Base-by-base conservation (phyloP, 441 rosid species). In the Gossypium trilobum region DNA sequence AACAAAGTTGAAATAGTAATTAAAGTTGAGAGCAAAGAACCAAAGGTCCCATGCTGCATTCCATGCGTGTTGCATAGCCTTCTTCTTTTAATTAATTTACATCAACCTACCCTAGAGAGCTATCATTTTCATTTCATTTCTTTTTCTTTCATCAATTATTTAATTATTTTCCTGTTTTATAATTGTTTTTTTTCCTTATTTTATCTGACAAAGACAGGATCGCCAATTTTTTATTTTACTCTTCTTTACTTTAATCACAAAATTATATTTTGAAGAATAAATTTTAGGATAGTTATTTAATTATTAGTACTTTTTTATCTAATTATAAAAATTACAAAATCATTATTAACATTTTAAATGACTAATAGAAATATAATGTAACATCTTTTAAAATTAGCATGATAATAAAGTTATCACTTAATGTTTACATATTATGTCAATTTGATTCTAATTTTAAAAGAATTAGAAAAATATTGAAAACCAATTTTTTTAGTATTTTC, bases 1-100 rank as follows among this genome's bases (percentile, higher is more conserved):
- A 52, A 17, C 57, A 74, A 74, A 74, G 73, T 73, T 75, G 78
- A 23, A 74, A 52, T 7, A 17, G 54, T 29, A 27, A 58, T 75
- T 70, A 70, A 72, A 72, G 68, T 61, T 58, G 13, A 46, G 46
- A 14, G n/a, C 59, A 61, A 10, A 10, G 16, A 70, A 50, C 48
- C 17, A 9, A 14, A 72, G 25, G 19, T 31, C 0, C 48, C 36
- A 48, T 50, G 33, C 62, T 72, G 44, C 51, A 20, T 23, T 72
- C 19, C 62, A 27, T 54, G 36, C 23, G 50, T 33, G n/a, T 46
- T 46, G 57, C 4, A 51, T 16, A 25, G 9, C 61, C 27, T 56
- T n/a, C 14, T n/a, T 67, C 5, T 23, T 67, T 22, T 44, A 67
- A 67, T 67, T 29, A 68, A 50, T 50, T 67, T 25, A 55, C 3